A percentile compares a stretch with the other conserved stretches of the same genome.
phyloP scores from a whole-genome alignment of 2,329 filamentous ascomycete species.

The Calonectria fujianensis region DNA sequence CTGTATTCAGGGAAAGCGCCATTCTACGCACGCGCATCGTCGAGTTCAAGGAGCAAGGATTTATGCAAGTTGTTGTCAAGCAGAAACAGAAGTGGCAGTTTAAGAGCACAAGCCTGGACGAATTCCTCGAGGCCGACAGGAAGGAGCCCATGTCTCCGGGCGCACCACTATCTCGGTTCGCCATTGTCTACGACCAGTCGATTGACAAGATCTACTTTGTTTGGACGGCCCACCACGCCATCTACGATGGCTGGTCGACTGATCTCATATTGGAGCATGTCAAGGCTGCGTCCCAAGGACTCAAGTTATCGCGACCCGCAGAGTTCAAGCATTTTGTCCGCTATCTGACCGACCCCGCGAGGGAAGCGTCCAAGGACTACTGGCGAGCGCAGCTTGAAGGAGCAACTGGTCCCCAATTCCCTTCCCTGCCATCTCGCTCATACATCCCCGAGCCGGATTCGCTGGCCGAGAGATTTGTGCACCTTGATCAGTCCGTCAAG shows the following conservation, averaged over 20 bases:
- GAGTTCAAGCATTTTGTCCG: constrained; percentile 55
- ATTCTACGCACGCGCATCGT: constrained; percentile 69
- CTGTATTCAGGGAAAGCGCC: constrained; percentile 59
- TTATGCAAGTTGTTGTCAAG: constrained; percentile 67
- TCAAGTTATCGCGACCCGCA: constrained; percentile 46
- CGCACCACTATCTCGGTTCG: constrained; percentile 65
- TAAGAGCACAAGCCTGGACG: constrained; percentile 56
- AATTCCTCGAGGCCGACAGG: constrained; percentile 63
- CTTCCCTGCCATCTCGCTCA: constrained; percentile 50
- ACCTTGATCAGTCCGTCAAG: constrained; percentile 44
- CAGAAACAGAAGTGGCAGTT: constrained; percentile 59
- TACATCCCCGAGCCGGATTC: constrained; percentile 50
- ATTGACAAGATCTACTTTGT: constrained; percentile 57
- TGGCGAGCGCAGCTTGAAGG: constrained; percentile 52
- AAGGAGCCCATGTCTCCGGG: constrained; percentile 64
- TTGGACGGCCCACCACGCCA: constrained; percentile 58
- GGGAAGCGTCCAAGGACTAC: constrained; percentile 49
- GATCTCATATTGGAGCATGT: constrained; percentile 53
- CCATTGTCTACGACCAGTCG: constrained; percentile 56
- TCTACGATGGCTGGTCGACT: constrained; percentile 58
- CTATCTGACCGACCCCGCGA: constrained; percentile 45
- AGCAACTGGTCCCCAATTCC: constrained; percentile 52
- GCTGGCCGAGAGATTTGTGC: constrained; percentile 47
- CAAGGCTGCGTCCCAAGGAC: constrained; percentile 47
- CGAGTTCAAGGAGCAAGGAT: constrained; percentile 63